Base-by-base conservation (phyloP, 257 asterid genomes). In the Cinchona pubescens region DNA sequence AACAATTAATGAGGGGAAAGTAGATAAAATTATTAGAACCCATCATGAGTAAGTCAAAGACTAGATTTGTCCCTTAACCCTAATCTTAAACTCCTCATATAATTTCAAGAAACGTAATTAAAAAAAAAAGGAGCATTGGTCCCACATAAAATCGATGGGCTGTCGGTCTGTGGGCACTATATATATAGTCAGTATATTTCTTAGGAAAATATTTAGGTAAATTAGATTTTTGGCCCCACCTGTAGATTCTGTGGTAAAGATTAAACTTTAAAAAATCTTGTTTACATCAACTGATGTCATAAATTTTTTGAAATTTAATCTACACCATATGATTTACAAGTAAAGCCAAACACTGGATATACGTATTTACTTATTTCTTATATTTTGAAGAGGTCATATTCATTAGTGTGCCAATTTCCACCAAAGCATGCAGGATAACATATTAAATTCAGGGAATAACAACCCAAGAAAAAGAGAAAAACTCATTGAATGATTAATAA, bases 401-500 rank as follows among this genome's bases (percentile, higher is more conserved):
- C 69, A 21, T 43, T 29, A 23, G 10, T 55, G 40, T 60, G 61
- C 67, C 48, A 69, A 27, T 66, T 56, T 37, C 69, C 38, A 64
- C 76, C 69, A 73, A 73, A 80, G 72, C 70, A 43, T 7, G 49
- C 25, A 55, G 75, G 83, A 85, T 80, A 75, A 80, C 38, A 69
- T 78, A 80, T 78, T 63, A 67, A 79, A 85, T 38, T 10, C 75
- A 16, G 30, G 62, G 59, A 38, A 65, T 38, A 15, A 35, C 5
- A 15, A 62, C 51, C 51, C 30, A 29, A 56, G 4, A 25, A 25
- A 6, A 21, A 61, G 49, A 73, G 25, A 56, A 72, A 29, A 70
- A 71, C 34, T 6, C 19, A 23, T 10, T 15, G 13, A 21, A 53
- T 19, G 11, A 53, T 7, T n/a, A 83, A 66, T 67, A 18, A 18